Conservation (phyloP, 148 eudicot genomes). For the Dianthus caryophyllus region DNA sequence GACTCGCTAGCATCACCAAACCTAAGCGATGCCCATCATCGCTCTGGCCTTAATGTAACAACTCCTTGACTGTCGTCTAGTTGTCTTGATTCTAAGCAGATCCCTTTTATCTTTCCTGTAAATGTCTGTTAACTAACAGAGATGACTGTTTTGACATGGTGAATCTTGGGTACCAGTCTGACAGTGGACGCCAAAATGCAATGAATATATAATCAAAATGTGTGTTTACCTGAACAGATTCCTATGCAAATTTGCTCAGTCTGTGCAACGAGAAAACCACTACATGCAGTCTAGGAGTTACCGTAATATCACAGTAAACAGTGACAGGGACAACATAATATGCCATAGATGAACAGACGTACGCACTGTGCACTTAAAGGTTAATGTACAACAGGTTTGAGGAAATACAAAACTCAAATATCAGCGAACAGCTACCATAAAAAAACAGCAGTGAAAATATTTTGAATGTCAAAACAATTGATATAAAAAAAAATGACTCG, state of each 20-base stretch:
- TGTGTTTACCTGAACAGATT: neutral
- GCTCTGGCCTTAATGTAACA: neutral
- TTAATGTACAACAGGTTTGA: neutral
- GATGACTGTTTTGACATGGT: neutral
- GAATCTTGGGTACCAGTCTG: neutral
- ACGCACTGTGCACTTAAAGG: neutral
- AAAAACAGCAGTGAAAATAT: slow-evolving; percentile 1
- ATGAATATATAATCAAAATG: neutral
- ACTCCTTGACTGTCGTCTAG: neutral
- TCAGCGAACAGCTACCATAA: slow-evolving; percentile 2
- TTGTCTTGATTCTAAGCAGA: neutral
- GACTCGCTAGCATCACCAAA: neutral
- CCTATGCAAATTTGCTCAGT: neutral
- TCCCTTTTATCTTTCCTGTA: neutral
- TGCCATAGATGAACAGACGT: neutral
- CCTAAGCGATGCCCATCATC: neutral
- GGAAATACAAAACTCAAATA: neutral
- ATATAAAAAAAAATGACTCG: slow-evolving; percentile 11
- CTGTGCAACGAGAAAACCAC: neutral
- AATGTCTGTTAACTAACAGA: neutral
- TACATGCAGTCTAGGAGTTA: neutral
- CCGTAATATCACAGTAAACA: neutral
- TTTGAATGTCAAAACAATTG: slow-evolving; percentile 3
- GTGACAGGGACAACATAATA: neutral
- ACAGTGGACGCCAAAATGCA: neutral